Evolutionary conservation across 208 protist species (phyloP), one percentile per base, ranked within the genome.

Genomic region (Wallacemonas sp.): DNA sequence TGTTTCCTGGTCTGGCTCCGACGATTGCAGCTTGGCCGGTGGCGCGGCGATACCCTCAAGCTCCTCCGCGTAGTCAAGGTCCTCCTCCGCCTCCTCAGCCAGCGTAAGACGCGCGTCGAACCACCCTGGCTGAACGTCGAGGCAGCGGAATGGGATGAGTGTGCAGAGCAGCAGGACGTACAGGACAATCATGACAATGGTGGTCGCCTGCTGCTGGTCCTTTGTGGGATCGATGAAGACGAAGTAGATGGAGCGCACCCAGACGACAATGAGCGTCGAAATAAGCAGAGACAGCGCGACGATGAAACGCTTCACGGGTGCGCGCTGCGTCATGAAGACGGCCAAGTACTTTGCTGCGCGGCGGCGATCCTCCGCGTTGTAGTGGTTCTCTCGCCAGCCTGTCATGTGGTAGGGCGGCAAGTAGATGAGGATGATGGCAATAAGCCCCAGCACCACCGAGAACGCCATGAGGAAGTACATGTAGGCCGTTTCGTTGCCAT

Each of bases 361-460:
- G 0, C 37, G 27, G 19, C 63, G 38, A 5, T 78, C 64, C 10
- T 78, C 77, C 10, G 71, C 71, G 1, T 54, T 76, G 77, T 78
- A 83, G 45, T 73, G 39, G 27, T 62, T 69, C 9, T 71, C 39
- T 17, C 72, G 66, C 45, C 61, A 62, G 38, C 67, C 71, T 33
- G 77, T 83, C 66, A 78, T 68, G 60, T 83, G 77, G 46, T 63
- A 83, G 3, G 77, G 77, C 2, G 77, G 77, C 34, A 83, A 53
- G 41, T 83, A 62, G 45, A 79, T 61, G 41, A 72, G 26, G 0
- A 75, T 30, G 50, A 83, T 66, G 3, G 66, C 53, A 17, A 71
- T 54, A 32, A 66, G 1, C 9, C 77, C 77, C 52, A 83, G 65
- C n/a, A 75, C 52, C 42, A 70, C 24, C 12, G 74, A 65, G 19